Evolutionary conservation across 2,329 filamentous ascomycete genomes (phyloP).

Genomic region (Trichoderma atrobrunneum): DNA sequence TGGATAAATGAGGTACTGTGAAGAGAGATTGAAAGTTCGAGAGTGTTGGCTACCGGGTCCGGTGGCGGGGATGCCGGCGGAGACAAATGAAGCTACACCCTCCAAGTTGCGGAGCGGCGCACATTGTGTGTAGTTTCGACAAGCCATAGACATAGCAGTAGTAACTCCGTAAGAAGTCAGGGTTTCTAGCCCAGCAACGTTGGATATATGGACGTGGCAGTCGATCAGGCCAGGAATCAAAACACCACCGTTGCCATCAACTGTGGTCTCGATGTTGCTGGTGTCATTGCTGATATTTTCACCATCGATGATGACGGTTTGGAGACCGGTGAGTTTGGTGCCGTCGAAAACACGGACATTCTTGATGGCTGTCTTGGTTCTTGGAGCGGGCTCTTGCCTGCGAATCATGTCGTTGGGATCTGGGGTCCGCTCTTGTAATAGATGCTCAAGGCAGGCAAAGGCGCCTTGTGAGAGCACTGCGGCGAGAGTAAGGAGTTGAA

Average conservation of each 20-base stretch:
- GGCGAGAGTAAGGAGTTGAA: not conserved
- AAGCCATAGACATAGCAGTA: conserved; percentile 4
- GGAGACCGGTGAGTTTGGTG: not conserved
- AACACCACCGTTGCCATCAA: conserved; percentile 1
- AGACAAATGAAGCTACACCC: conserved; percentile 4
- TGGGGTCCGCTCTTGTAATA: not conserved
- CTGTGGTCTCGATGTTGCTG: not conserved
- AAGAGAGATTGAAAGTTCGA: not conserved
- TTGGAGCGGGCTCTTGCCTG: not conserved
- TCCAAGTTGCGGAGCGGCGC: not conserved
- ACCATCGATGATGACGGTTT: conserved; percentile 8
- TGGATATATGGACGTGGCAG: conserved; percentile 7
- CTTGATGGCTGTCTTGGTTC: not conserved
- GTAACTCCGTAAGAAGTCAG: conserved; percentile 5
- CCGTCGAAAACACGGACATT: conserved; percentile 7
- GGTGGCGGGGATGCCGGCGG: not conserved
- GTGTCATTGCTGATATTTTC: conserved; percentile 2
- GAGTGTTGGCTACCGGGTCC: conserved; percentile 12
- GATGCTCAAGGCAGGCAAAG: not conserved
- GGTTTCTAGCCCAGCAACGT: not conserved
- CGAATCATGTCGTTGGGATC: not conserved
- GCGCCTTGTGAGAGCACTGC: not conserved
- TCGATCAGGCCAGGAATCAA: conserved; percentile 1
- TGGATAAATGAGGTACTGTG: conserved; percentile 2
- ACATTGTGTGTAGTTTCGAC: conserved; percentile 7